A percentile compares a stretch with the other conserved stretches of the same genome.
These are phyloP conservation scores for Nepenthes alata DNA, from an alignment of 179 eudicot species.

Conservation along the genomic window DNA sequence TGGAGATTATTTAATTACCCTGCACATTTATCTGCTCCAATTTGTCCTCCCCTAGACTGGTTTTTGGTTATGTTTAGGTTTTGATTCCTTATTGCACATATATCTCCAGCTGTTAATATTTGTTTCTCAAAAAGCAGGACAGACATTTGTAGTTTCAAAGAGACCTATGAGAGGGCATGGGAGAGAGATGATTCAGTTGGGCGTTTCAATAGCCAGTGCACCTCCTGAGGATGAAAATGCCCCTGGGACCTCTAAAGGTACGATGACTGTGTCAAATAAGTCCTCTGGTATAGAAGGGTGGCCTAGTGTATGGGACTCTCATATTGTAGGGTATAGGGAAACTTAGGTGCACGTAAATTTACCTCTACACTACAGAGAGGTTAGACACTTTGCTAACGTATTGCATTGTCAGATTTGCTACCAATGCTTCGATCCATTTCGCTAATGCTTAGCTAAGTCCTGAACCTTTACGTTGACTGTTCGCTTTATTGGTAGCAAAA, in stretches of 20 bases:
- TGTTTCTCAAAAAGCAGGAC: constrained; percentile 26
- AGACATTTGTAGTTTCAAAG: constrained; percentile 31
- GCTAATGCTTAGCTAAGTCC: too few relatives aligned
- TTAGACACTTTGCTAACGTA: too few relatives aligned
- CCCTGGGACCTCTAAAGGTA: constrained; percentile 27
- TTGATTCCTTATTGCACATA: not conserved
- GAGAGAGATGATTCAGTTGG: constrained; percentile 55
- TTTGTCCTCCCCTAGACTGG: not conserved
- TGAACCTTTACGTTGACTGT: not conserved
- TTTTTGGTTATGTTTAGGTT: not conserved
- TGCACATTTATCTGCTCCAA: not conserved
- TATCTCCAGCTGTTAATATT: not conserved
- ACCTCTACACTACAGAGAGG: too few relatives aligned
- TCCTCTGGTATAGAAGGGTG: too few relatives aligned
- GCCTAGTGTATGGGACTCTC: too few relatives aligned
- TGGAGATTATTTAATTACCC: not conserved
- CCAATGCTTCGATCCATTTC: too few relatives aligned
- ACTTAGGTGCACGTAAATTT: too few relatives aligned
- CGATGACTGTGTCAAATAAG: too few relatives aligned
- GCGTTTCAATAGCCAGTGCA: constrained; percentile 33
- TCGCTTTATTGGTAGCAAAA: too few relatives aligned
- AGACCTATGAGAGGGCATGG: constrained; percentile 58
- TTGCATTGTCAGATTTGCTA: too few relatives aligned
- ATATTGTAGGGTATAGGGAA: too few relatives aligned
- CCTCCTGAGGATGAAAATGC: constrained; percentile 30